These are phyloP conservation scores for Serendipita sp. DNA, from an alignment of 768 basidiomycete genomes.

Conservation along the genomic window DNA sequence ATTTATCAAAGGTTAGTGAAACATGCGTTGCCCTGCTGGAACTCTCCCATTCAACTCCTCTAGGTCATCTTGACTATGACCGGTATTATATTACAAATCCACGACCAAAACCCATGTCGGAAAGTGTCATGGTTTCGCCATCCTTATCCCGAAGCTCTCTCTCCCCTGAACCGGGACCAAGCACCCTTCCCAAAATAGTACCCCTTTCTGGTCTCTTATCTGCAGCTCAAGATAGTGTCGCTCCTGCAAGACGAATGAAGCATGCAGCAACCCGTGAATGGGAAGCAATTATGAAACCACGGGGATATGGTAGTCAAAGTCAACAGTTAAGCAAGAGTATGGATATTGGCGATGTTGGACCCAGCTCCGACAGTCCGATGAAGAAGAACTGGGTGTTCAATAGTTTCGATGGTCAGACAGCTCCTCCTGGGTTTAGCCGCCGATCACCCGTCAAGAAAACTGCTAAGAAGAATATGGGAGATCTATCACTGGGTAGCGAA, in stretches of 20 bases:
- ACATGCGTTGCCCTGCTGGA: background rate
- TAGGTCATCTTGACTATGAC: slow-evolving; percentile 25
- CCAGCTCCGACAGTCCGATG: background rate
- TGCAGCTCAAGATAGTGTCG: background rate
- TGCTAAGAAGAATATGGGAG: background rate
- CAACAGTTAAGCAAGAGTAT: background rate
- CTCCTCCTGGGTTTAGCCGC: background rate
- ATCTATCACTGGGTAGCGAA: background rate
- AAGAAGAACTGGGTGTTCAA: background rate
- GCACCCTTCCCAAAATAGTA: background rate
- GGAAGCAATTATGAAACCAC: background rate
- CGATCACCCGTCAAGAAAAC: background rate
- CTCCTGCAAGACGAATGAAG: background rate
- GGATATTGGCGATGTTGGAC: background rate
- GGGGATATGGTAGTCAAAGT: background rate
- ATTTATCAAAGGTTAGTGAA: slow-evolving; percentile 41
- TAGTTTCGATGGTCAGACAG: background rate
- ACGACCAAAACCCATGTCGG: slow-evolving; percentile 29
- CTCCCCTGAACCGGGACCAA: background rate
- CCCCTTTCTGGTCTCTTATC: background rate
- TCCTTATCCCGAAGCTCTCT: background rate
- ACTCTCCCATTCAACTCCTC: background rate
- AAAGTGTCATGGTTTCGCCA: background rate
- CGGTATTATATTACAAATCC: slow-evolving; percentile 43
- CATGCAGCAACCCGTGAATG: background rate